These are phyloP conservation scores for Nidularia sp. DNA, from an alignment of 768 basidiomycete genomes.

Conservation along the genomic window DNA sequence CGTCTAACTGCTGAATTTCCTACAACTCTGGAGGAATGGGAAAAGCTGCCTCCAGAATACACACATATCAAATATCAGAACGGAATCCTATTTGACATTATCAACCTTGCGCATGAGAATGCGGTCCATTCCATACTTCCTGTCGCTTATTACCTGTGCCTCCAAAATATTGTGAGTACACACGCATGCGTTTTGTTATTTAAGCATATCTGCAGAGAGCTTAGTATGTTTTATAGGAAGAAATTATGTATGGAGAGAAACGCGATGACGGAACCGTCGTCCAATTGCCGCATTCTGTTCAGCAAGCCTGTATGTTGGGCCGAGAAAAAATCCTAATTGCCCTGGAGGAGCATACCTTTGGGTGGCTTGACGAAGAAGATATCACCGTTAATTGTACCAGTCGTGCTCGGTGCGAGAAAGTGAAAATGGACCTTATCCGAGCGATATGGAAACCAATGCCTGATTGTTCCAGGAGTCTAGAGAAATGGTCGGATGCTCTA, in stretches of 20 bases:
- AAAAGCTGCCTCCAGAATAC: slow-evolving; percentile 1
- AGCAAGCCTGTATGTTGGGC: slow-evolving; percentile 6
- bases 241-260: slow-evolving; percentile 1
- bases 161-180: slow-evolving; percentile 1
- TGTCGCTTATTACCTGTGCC: slow-evolving; percentile 6
- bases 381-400: neutral
- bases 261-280: slow-evolving; percentile 4
- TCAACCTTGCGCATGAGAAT: slow-evolving; percentile 4
- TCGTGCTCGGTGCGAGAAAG: neutral
- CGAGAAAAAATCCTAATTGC: slow-evolving; percentile 3
- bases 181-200: neutral
- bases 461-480: neutral
- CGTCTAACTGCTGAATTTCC: slow-evolving; percentile 10
- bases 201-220: neutral
- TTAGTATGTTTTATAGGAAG: neutral
- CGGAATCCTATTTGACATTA: slow-evolving; percentile 7
- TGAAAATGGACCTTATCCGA: neutral
- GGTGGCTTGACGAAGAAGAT: slow-evolving; percentile 3
- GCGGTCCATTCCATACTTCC: slow-evolving; percentile 3
- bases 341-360: neutral
- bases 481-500: neutral
- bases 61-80: slow-evolving; percentile 2
- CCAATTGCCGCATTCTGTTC: neutral
- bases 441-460: neutral
- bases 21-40: slow-evolving; percentile 3